A percentile compares a stretch with the other conserved stretches of the same genome.
These are phyloP conservation scores for Botrytis fabae DNA, from an alignment of 2,329 filamentous ascomycete species.

Conservation along the genomic window DNA sequence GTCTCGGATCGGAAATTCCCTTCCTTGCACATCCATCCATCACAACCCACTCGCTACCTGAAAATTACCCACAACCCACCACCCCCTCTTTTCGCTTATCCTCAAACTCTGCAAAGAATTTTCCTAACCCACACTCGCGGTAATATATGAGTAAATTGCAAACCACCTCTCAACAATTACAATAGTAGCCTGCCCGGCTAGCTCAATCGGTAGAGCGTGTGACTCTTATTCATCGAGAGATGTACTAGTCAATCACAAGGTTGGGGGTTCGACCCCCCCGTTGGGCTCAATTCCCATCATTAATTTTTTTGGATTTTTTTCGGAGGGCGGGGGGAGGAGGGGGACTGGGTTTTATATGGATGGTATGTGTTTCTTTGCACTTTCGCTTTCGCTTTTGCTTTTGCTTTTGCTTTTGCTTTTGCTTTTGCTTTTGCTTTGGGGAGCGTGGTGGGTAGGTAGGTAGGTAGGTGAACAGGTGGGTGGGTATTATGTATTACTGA, in stretches of 20 bases:
- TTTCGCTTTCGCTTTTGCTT: too few species aligned
- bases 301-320: background rate
- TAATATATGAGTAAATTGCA: background rate
- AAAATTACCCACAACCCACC: background rate
- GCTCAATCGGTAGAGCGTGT: conserved; percentile 41
- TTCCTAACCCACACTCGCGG: background rate
- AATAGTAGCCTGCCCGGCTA: conserved; percentile 30
- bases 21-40: background rate
- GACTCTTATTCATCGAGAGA: conserved; percentile 31
- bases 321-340: too few species aligned
- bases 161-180: accelerated
- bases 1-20: background rate
- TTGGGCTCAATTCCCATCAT: conserved; percentile 8
- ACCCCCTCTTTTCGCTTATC: conserved; percentile 4
- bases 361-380: too few species aligned
- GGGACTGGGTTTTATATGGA: too few species aligned
- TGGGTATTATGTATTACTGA: too few species aligned
- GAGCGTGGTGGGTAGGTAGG: too few species aligned
- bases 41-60: too few species aligned
- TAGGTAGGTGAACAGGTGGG: too few species aligned
- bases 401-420: too few species aligned
- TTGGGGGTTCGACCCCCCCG: conserved; percentile 13
- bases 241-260: conserved; percentile 16
- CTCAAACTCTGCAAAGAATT: conserved; percentile 12
- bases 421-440: too few species aligned